Percentiles rank a stretch among this genome's conserved stretches.
Evolutionary conservation across 1,284 basidiomycete species (phyloP).

Genomic region (Kalmanozyma brasiliensis): DNA sequence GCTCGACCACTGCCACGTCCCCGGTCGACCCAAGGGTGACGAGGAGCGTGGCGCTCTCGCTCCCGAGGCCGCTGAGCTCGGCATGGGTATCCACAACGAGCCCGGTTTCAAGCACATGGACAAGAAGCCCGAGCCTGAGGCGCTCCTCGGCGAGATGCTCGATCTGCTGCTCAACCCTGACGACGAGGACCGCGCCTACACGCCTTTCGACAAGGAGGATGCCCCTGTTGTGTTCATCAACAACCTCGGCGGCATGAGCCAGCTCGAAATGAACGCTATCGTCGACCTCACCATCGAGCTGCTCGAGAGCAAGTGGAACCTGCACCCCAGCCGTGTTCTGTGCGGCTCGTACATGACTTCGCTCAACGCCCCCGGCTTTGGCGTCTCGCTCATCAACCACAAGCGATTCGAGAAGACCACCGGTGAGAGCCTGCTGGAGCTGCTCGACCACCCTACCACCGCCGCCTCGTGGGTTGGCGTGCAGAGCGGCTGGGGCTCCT

Average conservation of each 20-base stretch:
- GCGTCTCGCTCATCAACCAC: slow-evolving; percentile 70
- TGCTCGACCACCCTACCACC: slow-evolving; percentile 70
- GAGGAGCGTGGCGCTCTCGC: slow-evolving; percentile 64
- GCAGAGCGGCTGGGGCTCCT: slow-evolving; percentile 55
- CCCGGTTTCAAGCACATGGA: slow-evolving; percentile 71
- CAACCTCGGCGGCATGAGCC: slow-evolving; percentile 73
- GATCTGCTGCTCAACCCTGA: slow-evolving; percentile 67
- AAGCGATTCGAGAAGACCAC: slow-evolving; percentile 67
- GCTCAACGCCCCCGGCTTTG: slow-evolving; percentile 71
- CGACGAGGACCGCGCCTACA: slow-evolving; percentile 69
- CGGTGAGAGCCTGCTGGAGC: slow-evolving; percentile 67
- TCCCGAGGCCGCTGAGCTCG: slow-evolving; percentile 71
- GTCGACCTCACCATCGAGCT: slow-evolving; percentile 70
- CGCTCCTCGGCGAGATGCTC: slow-evolving; percentile 62
- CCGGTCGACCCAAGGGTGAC: slow-evolving; percentile 69
- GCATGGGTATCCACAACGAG: slow-evolving; percentile 74
- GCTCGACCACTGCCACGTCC: slow-evolving; percentile 74
- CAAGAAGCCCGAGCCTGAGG: slow-evolving; percentile 57
- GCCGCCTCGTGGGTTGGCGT: slow-evolving; percentile 70
- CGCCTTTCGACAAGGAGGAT: slow-evolving; percentile 70
- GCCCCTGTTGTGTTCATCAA: slow-evolving; percentile 71
- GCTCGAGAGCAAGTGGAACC: slow-evolving; percentile 67
- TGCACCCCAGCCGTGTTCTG: slow-evolving; percentile 69
- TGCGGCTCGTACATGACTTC: slow-evolving; percentile 70
- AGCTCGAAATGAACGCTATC: slow-evolving; percentile 73